A percentile compares a stretch with the other conserved stretches of the same genome.
These are phyloP conservation scores for Cadophora sp. DNA, from an alignment of 2,329 filamentous ascomycete genomes.

Conservation along the genomic window DNA sequence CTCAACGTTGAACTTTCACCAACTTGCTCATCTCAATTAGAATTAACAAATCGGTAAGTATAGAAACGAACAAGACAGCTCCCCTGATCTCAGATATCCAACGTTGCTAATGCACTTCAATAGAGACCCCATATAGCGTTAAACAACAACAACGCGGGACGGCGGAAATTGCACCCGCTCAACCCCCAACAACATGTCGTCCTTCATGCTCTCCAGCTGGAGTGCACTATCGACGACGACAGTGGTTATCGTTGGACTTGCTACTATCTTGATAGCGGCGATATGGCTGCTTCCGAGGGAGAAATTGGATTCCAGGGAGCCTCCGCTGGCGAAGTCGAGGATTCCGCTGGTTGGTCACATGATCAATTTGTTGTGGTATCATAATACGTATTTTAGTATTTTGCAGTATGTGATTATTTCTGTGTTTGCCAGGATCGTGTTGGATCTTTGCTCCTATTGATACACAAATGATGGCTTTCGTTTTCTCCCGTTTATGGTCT, in stretches of 20 bases:
- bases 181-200: not conserved
- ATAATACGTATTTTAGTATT: constrained; percentile 24
- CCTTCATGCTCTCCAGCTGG: not conserved
- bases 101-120: not conserved
- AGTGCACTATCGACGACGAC: not conserved
- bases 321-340: constrained; percentile 21
- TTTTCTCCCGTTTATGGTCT: no score
- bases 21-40: not conserved
- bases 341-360: constrained; percentile 30
- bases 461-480: no score
- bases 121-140: not conserved
- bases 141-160: not conserved
- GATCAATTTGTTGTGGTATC: constrained; percentile 25
- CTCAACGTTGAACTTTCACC: not conserved
- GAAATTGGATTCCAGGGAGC: constrained; percentile 15
- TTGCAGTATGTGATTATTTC: constrained; percentile 18
- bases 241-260: not conserved
- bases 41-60: not conserved
- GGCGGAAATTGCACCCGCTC: not conserved
- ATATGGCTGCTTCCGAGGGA: not conserved
- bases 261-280: not conserved
- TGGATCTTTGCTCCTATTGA: no score
- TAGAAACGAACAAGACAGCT: not conserved
- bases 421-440: no score
- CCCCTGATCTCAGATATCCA: not conserved